Evolutionary conservation across 169 alveolate species (phyloP).

Genomic region (Plasmodium berghei): DNA sequence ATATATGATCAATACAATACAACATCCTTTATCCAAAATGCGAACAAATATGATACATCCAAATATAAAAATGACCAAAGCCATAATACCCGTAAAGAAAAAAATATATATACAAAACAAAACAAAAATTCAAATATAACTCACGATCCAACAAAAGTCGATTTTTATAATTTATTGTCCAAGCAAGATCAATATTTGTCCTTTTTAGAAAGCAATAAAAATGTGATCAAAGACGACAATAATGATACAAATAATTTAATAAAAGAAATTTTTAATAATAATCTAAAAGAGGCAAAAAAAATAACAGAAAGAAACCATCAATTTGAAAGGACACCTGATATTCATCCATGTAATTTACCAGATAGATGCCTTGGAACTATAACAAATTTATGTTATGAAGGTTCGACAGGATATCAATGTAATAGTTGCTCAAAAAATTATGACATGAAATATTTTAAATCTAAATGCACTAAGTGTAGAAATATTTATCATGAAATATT

Average conservation of each 20-base stretch:
- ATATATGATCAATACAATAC: not conserved
- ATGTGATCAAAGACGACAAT: not conserved
- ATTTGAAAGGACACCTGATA: conserved; percentile 79
- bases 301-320: conserved; percentile 57
- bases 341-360: conserved; percentile 80
- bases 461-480: conserved; percentile 78
- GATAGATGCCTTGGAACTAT: conserved; percentile 80
- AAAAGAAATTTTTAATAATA: conserved; percentile 44
- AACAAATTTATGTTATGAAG: conserved; percentile 78
- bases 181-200: conserved; percentile 1
- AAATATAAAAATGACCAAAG: not conserved
- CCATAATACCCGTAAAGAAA: not conserved
- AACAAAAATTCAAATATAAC: not conserved
- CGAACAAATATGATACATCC: not conserved
- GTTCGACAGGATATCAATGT: conserved; percentile 84
- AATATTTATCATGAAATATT: conserved; percentile 54
- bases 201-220: conserved; percentile 13
- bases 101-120: not conserved
- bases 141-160: not conserved
- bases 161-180: not conserved
- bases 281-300: conserved; percentile 54
- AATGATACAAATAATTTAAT: conserved; percentile 5
- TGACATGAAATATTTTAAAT: conserved; percentile 80
- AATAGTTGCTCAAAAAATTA: conserved; percentile 79
- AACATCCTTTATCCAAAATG: conserved; percentile 10